A percentile compares a stretch with the other conserved stretches of the same genome.
Evolutionary conservation across 139 green algal genomes (phyloP).

Genomic region (Closterium sp.): DNA sequence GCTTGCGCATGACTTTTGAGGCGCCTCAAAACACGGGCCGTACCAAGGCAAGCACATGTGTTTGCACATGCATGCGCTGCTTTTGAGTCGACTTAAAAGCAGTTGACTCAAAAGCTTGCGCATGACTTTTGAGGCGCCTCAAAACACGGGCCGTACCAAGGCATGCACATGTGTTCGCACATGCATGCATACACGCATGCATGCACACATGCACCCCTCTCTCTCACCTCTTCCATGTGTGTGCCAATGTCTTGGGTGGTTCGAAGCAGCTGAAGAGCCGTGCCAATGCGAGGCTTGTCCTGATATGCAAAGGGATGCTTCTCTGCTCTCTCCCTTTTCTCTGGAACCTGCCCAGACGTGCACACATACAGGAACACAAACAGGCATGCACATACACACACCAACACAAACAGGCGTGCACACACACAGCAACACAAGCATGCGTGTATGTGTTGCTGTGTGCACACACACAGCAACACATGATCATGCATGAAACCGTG

Average conservation of each 20-base stretch:
- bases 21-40: too few species aligned
- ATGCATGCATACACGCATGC: neutral
- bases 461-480: too few species aligned
- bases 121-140: too few species aligned
- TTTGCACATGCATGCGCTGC: too few species aligned
- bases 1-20: too few species aligned
- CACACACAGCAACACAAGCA: too few species aligned
- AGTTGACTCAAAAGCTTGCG: too few species aligned
- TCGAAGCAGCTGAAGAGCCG: conserved; percentile 21
- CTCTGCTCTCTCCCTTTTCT: neutral
- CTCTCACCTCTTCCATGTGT: conserved; percentile 28
- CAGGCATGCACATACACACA: neutral
- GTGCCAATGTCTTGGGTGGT: conserved; percentile 16
- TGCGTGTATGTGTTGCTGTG: too few species aligned
- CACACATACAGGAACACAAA: neutral
- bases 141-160: conserved; percentile 13
- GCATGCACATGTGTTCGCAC: neutral
- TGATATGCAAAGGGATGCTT: conserved; percentile 6
- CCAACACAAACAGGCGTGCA: too few species aligned
- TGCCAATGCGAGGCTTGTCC: conserved; percentile 28
- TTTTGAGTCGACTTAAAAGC: too few species aligned
- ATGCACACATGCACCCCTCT: neutral
- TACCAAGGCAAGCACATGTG: too few species aligned
- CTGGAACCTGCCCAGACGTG: neutral
- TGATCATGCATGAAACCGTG: too few species aligned